Evolutionary conservation across 1,139 yeast genomes (phyloP).

Genomic region (Debaryomycetaceae sp.): DNA sequence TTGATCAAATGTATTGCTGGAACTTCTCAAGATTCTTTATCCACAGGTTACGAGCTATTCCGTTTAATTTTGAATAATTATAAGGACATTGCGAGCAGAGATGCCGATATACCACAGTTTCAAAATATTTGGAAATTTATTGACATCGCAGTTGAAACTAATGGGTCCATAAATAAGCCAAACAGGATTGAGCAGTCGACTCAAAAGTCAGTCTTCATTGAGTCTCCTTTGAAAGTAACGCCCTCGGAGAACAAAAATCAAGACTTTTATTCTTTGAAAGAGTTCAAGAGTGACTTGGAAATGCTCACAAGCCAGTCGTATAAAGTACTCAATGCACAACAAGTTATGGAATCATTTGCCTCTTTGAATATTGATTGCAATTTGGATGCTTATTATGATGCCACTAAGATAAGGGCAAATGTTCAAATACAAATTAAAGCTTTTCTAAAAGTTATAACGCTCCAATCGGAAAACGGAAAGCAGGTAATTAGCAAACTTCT

Average conservation of each 20-base stretch:
- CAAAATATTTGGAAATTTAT: slow-evolving; percentile 36
- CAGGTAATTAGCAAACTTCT: slow-evolving; percentile 10
- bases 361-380: slow-evolving; percentile 4
- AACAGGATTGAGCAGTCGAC: neutral
- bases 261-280: slow-evolving; percentile 21
- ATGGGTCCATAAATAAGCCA: neutral
- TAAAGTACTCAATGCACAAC: slow-evolving; percentile 13
- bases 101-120: slow-evolving; percentile 32
- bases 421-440: neutral
- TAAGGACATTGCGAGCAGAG: slow-evolving; percentile 33
- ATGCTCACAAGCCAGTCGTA: slow-evolving; percentile 12
- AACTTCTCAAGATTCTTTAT: slow-evolving; percentile 19
- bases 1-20: slow-evolving; percentile 35
- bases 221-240: slow-evolving; percentile 34
- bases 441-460: slow-evolving; percentile 1
- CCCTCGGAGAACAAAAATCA: slow-evolving; percentile 15
- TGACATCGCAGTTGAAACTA: slow-evolving; percentile 26
- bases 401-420: neutral
- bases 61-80: slow-evolving; percentile 31
- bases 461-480: neutral
- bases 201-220: slow-evolving; percentile 11
- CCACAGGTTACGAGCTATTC: slow-evolving; percentile 35
- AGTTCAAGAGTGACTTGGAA: slow-evolving; percentile 28
- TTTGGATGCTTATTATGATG: slow-evolving; percentile 1
- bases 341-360: slow-evolving; percentile 16